phyloP scores from a whole-genome alignment of 371 early-diverging fungal species.

The Mucor lusitanicus region DNA sequence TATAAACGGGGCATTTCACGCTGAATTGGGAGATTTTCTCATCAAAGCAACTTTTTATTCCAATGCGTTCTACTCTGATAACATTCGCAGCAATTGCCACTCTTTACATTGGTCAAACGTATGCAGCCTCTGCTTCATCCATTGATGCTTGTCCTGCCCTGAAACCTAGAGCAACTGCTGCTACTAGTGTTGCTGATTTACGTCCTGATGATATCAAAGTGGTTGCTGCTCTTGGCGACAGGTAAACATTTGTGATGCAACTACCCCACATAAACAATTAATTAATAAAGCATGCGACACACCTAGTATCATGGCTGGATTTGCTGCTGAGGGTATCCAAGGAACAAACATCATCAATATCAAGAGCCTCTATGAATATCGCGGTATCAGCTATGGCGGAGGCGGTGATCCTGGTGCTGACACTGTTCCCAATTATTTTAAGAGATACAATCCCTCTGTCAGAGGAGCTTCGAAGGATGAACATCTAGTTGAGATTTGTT shows the following conservation, averaged over 20 bases:
- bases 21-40: background rate
- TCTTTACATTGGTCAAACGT: background rate
- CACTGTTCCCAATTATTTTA: slow-evolving; percentile 46
- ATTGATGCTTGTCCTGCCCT: slow-evolving; percentile 36
- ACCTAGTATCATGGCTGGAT: slow-evolving; percentile 65
- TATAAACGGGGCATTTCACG: background rate
- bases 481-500: slow-evolving; percentile 45
- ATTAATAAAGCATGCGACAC: background rate
- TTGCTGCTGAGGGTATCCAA: slow-evolving; percentile 51
- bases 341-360: slow-evolving; percentile 26
- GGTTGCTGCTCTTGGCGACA: slow-evolving; percentile 67
- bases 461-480: slow-evolving; percentile 42
- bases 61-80: background rate
- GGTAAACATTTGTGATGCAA: slow-evolving; percentile 21
- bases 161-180: slow-evolving; percentile 23
- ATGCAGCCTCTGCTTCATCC: background rate
- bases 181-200: slow-evolving; percentile 39
- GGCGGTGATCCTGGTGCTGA: slow-evolving; percentile 48
- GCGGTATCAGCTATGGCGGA: slow-evolving; percentile 51
- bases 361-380: slow-evolving; percentile 35
- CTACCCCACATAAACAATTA: background rate
- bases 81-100: slow-evolving; percentile 1
- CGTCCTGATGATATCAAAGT: slow-evolving; percentile 65
- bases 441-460: slow-evolving; percentile 37
- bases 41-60: background rate